Evolutionary conservation across 192 early-diverging fungal species (phyloP), one percentile per base, ranked within the genome.

Genomic region (Entophlyctis helioformis): DNA sequence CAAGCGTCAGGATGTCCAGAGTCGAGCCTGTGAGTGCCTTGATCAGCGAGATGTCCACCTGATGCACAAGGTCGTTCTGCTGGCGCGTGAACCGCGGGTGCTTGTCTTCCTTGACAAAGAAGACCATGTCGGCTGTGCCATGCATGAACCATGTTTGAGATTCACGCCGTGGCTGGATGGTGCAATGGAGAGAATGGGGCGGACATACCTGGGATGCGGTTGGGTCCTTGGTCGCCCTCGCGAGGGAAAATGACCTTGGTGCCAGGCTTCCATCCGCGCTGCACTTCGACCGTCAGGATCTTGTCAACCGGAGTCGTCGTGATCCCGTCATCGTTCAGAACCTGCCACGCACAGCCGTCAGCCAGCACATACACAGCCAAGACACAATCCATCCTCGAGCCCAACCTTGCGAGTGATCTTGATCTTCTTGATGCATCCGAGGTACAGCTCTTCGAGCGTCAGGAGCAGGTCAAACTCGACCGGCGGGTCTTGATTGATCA

Each of bases 381-480:
- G 12, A 9, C 38, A 16, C 15, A n/a, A 33, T 47, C 15, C 13
- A 13, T 16, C 38, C 9, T 7, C 36, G 19, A 46, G 19, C 1
- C 13, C 18, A 0, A 72, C 74, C 55, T 71, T 73, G 26, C 72
- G 41, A 6, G 54, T 48, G 23, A 77, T 44, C 44, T 69, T 60
- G 18, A 77, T 46, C 39, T 67, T 69, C 47, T 76, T 75, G 11
- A 77, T 52, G n/a, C 51, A 48, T 27, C 74, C 74, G 18, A 48
- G 39, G 58, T 76, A 77, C 33, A 77, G 40, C 42, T 77, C 66
- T 41, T 77, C 74, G 31, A 77, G 42, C 12, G 74, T 72, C 15
- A 72, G 37, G 11, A 36, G 21, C 22, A 77, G 42, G 16, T 60
- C 52, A 16, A 48, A 44, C 33, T 64, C 60, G 11, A 76, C 37